A percentile compares a stretch with the other conserved stretches of the same genome.
phyloP scores from a whole-genome alignment of 208 protist genomes.

The Leptomonas seymouri region DNA sequence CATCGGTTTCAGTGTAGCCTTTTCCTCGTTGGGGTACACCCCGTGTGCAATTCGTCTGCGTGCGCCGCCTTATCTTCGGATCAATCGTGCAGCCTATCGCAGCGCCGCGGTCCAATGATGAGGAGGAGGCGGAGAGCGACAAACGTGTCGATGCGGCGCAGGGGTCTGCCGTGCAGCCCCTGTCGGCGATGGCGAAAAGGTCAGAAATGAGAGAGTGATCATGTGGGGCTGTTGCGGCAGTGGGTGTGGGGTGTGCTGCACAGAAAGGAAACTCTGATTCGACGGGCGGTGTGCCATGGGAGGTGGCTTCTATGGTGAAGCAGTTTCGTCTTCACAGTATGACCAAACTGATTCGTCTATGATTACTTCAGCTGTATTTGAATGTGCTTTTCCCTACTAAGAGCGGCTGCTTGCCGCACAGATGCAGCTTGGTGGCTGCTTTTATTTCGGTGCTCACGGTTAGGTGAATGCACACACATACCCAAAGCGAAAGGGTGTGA shows the following conservation, averaged over 20 bases:
- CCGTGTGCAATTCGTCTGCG: neutral
- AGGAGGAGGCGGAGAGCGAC: no score
- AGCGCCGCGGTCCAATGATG: no score
- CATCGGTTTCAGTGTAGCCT: no score
- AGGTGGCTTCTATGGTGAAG: neutral
- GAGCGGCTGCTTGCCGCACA: no score
- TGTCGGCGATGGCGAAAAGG: conserved; percentile 36
- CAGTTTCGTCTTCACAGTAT: neutral
- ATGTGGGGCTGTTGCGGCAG: conserved; percentile 36
- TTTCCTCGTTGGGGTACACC: no score
- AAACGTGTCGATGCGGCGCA: conserved; percentile 3
- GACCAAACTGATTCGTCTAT: neutral
- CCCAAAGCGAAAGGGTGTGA: no score
- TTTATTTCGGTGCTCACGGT: no score
- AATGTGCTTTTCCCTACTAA: neutral
- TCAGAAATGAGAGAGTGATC: conserved; percentile 24
- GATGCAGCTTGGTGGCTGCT: no score
- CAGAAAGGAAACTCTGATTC: conserved; percentile 24
- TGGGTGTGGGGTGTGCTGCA: conserved; percentile 31
- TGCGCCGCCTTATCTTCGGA: neutral
- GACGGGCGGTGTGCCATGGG: neutral
- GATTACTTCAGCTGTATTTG: neutral
- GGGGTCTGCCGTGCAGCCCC: conserved; percentile 14
- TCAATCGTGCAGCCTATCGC: no score
- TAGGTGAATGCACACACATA: no score